Evolutionary conservation across 768 basidiomycete genomes (phyloP), one percentile per base, ranked within the genome.

Genomic region (Boletus tomentosulus): DNA sequence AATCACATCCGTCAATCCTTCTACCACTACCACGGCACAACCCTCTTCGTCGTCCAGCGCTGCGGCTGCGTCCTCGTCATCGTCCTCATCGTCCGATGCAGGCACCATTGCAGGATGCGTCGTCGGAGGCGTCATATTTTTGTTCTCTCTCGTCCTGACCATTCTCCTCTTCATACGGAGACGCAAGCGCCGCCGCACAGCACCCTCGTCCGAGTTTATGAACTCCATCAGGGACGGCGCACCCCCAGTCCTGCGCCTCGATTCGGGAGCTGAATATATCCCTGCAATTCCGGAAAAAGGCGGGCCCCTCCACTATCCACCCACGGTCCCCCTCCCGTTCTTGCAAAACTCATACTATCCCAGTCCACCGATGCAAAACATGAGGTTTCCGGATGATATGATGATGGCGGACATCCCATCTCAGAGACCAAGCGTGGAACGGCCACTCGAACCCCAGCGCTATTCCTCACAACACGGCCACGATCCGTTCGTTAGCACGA

Each of bases 141-240:
- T 80, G 51, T 55, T 68, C 10, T 58, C 79, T 44, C 33, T 75
- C 15, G 44, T 65, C 6, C 49, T 76, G 8, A 70, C 60, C 31
- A 31, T 71, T n/a, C 54, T 83, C 46, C 37, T 80, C 44, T 63
- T 76, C 56, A 60, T 75, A 13, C 78, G 76, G 39, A 71, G 74
- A 16, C 76, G 76, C 22, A 53, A 51, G 19, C 73, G 72, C 39
- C 72, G 63, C 25, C 76, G 71, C 48, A 73, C 70, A n/a, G 74
- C 82, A 1, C 85, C 86, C 4, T 84, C 84, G 15, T 74, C 82
- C 16, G 83, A 84, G 57, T 86, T 85, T 64, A 66, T 81, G 39
- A 64, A 68, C 22, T 65, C 66, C 30, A 53, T 67, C 50, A 57
- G 51, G 42, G 55, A 48, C 0, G 69, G 69, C 16, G 44, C 48